These are phyloP conservation scores for Penicillium desertorum DNA, from an alignment of 495 filamentous ascomycete genomes.

Conservation along the genomic window DNA sequence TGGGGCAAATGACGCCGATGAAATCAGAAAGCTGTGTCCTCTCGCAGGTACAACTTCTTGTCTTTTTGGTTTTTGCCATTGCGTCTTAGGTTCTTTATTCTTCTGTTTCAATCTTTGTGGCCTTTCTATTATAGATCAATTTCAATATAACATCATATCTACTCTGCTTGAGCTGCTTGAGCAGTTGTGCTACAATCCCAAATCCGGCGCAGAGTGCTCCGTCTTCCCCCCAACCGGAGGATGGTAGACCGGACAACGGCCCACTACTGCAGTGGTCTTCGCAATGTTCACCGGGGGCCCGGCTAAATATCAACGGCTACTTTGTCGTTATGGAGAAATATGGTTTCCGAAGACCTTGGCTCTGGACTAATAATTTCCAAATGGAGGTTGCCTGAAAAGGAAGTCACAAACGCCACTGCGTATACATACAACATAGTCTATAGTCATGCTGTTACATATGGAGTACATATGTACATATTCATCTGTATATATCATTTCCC, in stretches of 20 bases:
- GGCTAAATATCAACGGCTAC: slow-evolving; percentile 26
- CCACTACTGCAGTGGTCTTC: slow-evolving; percentile 26
- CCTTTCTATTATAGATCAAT: neutral
- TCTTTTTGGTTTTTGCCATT: neutral
- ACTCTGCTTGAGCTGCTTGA: neutral
- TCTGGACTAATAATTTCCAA: slow-evolving; percentile 6
- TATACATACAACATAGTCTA: neutral
- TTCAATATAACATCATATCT: slow-evolving; percentile 3
- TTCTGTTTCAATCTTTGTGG: slow-evolving; percentile 1
- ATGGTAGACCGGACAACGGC: slow-evolving; percentile 34
- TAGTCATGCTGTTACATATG: neutral
- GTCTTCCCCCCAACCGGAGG: slow-evolving; percentile 30
- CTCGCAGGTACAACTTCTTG: neutral
- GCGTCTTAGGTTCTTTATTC: neutral
- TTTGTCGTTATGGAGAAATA: neutral
- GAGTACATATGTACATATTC: neutral
- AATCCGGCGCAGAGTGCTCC: slow-evolving; percentile 46
- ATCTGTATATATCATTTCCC: neutral
- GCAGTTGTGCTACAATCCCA: neutral
- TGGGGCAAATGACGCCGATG: slow-evolving; percentile 42
- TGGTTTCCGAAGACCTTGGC: slow-evolving; percentile 16
- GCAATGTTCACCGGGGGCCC: slow-evolving; percentile 29
- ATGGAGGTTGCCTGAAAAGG: neutral
- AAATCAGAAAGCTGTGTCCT: slow-evolving; percentile 16
- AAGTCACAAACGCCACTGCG: slow-evolving; percentile 2